Evolutionary conservation across 2,329 filamentous ascomycete genomes (phyloP), one percentile per base, ranked within the genome.

Genomic region (Penicillium griseofulvum): DNA sequence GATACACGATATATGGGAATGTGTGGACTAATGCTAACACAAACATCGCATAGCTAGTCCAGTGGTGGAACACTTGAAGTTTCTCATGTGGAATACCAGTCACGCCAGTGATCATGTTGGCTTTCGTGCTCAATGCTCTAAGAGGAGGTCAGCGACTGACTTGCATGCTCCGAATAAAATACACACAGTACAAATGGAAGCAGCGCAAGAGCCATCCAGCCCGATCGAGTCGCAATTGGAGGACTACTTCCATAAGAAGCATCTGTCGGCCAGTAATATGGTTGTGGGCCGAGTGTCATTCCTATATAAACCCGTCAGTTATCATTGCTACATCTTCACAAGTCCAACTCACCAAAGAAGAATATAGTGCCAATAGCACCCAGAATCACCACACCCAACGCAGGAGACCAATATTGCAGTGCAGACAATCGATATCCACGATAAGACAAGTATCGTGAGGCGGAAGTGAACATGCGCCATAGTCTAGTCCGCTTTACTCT

Each of bases 21-120:
- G 82, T 85, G 62, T 86, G 83, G 6, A 85, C 60, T 4, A 86
- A 69, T 0, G 81, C 81, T 0, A 84, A 72, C 17, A 80, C 71
- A 54, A 84, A 83, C 73, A 84, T 82, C 31, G 80, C 81, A 67
- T 81, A 83, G 42, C 76, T 76, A 4, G 78, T 73, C 80, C 80
- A 83, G 46, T 76, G 75, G 61, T 84, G 81, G 63, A 80, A 82
- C 17, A 71, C 55, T 53, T 83, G 80, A 1, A 86, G 74, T 52
- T 79, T 80, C 62, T 86, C 83, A 54, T 84, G 81, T 0, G 81
- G 77, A 11, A 84, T 72, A 0, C 82, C 82, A 0, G 82, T 85
- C 9, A 83, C 51, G 0, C 72, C 68, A 0, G 82, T 80, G 49
- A 86, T 79, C 59, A 80, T 72, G 58, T 84, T 85, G 1, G 80